Evolutionary conservation across 805 yeast species (phyloP), one percentile per base, ranked within the genome.

Genomic region (Kodamaea nitidulidarum): DNA sequence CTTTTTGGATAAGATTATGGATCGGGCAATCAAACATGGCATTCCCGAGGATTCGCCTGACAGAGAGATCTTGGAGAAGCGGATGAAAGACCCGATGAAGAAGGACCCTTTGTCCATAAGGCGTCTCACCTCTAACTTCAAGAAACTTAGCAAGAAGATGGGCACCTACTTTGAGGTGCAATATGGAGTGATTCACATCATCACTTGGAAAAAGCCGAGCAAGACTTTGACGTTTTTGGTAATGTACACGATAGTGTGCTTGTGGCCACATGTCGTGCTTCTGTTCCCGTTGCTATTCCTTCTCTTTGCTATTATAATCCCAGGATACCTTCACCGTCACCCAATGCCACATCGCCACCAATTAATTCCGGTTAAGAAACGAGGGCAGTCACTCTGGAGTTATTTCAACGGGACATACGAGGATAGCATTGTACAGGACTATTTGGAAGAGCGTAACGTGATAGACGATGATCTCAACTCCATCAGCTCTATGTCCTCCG

Each of bases 191-290:
- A 66, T 80, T 5, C 75, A 78, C 36, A 54, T 84, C 1, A 42
- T 86, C 16, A 75, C 85, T 4, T 90, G 97, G 97, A 76, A 79
- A 43, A 67, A 71, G 18, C 90, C 95, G 0, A 67, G 84, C 0
- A 73, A 78, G 44, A 88, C 96, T 0, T 46, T 88, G 4, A 66
- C 82, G 0, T 55, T 67, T 15, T 59, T 87, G 39, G 63, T 81
- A 4, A 45, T 78, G 1, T 80, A 83, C 47, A 81, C 96, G 0
- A 69, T 78, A 43, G 63, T 81, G 1, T 84, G 93, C 50, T 58
- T 81, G 25, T 75, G 84, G 63, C 96, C 96, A 0, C 79, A 79
- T 54, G 58, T 84, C 36, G 63, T 86, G 9, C 58, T 84, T 27
- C 69, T 79, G 1, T 67, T 80, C 22, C 96, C 96, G 0, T 49